phyloP scores from a whole-genome alignment of 768 basidiomycete genomes.

The Termitomyces sp. region DNA sequence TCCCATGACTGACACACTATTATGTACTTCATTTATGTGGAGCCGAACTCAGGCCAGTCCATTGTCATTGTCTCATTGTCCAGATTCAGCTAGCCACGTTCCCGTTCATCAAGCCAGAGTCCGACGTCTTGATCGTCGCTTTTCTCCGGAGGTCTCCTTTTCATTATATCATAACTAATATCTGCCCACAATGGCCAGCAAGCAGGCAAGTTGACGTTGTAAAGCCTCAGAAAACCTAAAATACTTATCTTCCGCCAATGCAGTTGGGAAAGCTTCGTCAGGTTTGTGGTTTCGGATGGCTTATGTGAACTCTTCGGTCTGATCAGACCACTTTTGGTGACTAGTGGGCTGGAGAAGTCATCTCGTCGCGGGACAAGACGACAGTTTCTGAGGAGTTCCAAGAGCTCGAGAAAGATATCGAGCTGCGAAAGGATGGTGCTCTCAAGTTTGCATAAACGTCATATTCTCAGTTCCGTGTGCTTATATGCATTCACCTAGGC shows the following conservation, averaged over 20 bases:
- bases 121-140: slow-evolving; percentile 14
- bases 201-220: slow-evolving; percentile 41
- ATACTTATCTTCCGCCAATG: background rate
- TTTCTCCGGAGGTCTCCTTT: slow-evolving; percentile 3
- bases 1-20: background rate
- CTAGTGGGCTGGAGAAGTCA: slow-evolving; percentile 88
- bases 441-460: slow-evolving; percentile 47
- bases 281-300: slow-evolving; percentile 29
- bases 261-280: slow-evolving; percentile 78
- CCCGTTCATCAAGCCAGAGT: background rate
- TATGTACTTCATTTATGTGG: background rate
- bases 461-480: background rate
- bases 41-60: background rate
- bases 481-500: slow-evolving; percentile 31
- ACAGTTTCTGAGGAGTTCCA: slow-evolving; percentile 71
- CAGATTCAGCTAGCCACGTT: background rate
- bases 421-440: slow-evolving; percentile 69
- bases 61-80: background rate
- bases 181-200: slow-evolving; percentile 48
- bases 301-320: slow-evolving; percentile 4
- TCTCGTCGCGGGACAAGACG: slow-evolving; percentile 79
- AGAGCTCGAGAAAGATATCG: slow-evolving; percentile 80
- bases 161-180: slow-evolving; percentile 3
- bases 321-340: slow-evolving; percentile 26
- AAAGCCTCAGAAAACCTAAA: background rate